These are phyloP conservation scores for Aplosporella prunicola DNA, from an alignment of 2,329 filamentous ascomycete species.

Conservation along the genomic window DNA sequence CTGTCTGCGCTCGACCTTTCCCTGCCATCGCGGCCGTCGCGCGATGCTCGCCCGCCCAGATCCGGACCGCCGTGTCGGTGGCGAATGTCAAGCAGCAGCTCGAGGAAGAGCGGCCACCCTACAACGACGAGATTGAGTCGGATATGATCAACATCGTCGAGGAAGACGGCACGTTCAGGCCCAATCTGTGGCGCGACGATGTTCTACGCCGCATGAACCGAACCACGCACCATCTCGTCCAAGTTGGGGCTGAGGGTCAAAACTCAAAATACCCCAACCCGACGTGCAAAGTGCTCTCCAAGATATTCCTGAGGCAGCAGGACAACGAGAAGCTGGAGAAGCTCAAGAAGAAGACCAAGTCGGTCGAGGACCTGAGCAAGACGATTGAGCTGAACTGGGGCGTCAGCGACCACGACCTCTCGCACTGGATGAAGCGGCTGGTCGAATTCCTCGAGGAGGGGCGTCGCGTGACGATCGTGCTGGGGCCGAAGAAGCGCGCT, in stretches of 20 bases:
- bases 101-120: slow-evolving; percentile 31
- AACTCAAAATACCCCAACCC: slow-evolving; percentile 40
- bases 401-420: slow-evolving; percentile 65
- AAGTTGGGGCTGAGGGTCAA: slow-evolving; percentile 29
- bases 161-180: slow-evolving; percentile 26
- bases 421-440: slow-evolving; percentile 59
- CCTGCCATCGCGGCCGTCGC: too few species aligned
- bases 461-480: slow-evolving; percentile 60
- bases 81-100: slow-evolving; percentile 23
- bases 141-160: slow-evolving; percentile 37
- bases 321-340: slow-evolving; percentile 39
- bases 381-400: slow-evolving; percentile 87
- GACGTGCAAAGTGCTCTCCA: slow-evolving; percentile 63
- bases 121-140: slow-evolving; percentile 41
- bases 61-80: background rate
- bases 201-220: slow-evolving; percentile 41
- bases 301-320: slow-evolving; percentile 38
- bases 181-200: slow-evolving; percentile 21
- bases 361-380: slow-evolving; percentile 42
- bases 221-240: slow-evolving; percentile 41
- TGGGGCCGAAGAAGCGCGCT: slow-evolving; percentile 59
- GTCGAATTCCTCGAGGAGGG: slow-evolving; percentile 64
- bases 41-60: background rate
- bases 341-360: slow-evolving; percentile 22
- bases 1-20: slow-evolving; percentile 1